Conservation (phyloP, 1,284 basidiomycete genomes). For the Taiwanofungus camphoratus region DNA sequence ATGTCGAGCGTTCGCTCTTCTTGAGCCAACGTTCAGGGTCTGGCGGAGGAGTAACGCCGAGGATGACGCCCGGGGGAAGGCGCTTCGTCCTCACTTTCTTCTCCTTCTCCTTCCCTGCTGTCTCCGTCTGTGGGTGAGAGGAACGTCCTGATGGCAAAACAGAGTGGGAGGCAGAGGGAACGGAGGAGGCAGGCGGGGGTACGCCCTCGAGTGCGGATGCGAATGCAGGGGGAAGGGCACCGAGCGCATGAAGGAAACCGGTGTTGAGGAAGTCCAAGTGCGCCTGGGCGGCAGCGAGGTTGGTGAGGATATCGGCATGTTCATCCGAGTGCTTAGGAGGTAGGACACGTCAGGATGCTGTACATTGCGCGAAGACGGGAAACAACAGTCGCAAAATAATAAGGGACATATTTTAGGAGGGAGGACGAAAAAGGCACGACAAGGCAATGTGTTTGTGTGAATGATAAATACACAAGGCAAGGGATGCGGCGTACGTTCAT, state of each 20-base stretch:
- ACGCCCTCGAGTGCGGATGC: constrained; percentile 52
- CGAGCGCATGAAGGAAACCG: constrained; percentile 60
- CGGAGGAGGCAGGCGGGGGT: constrained; percentile 39
- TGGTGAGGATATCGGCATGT: constrained; percentile 78
- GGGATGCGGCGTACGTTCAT: no score
- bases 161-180: constrained; percentile 31
- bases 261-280: constrained; percentile 78
- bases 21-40: constrained; percentile 82
- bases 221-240: constrained; percentile 46
- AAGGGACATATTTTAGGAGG: no score
- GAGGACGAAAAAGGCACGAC: no score
- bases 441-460: no score
- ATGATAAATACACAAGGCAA: no score
- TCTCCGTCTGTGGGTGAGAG: constrained; percentile 19
- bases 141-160: constrained; percentile 27
- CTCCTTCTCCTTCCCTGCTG: constrained; percentile 24
- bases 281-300: constrained; percentile 71
- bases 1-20: constrained; percentile 67
- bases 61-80: constrained; percentile 64
- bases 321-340: constrained; percentile 70
- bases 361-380: no score
- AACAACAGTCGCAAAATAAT: no score
- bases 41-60: constrained; percentile 69
- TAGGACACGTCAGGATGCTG: not conserved
- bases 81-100: constrained; percentile 34